These are phyloP conservation scores for Penicillium occitanis DNA, from an alignment of 2,329 filamentous ascomycete genomes.

Conservation along the genomic window DNA sequence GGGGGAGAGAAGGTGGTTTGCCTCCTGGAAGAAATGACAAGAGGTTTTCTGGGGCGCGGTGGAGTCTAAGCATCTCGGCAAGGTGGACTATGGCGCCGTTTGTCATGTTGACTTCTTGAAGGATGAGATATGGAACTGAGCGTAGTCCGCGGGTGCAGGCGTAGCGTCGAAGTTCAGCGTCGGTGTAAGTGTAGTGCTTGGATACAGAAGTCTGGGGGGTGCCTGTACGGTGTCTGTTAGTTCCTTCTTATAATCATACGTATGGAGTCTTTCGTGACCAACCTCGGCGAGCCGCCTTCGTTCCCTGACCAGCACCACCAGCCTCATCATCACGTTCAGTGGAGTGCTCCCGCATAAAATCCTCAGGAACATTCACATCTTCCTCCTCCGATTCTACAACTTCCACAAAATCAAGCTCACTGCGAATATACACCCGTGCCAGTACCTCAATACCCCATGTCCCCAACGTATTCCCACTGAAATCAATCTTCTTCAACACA, in stretches of 20 bases:
- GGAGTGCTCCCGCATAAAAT: neutral
- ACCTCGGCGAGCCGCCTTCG: neutral
- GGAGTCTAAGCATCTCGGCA: slow-evolving; percentile 32
- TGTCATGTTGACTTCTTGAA: slow-evolving; percentile 29
- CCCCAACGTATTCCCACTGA: slow-evolving; percentile 48
- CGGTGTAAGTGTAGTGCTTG: neutral
- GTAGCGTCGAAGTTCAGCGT: slow-evolving; percentile 28
- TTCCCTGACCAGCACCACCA: too few relatives aligned
- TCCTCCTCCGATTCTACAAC: slow-evolving; percentile 26
- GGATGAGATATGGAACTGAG: slow-evolving; percentile 37
- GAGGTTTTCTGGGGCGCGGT: slow-evolving; percentile 31
- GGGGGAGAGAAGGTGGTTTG: slow-evolving; percentile 27
- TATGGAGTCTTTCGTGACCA: too few relatives aligned
- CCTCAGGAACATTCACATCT: neutral
- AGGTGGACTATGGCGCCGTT: slow-evolving; percentile 32
- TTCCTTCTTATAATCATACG: too few relatives aligned
- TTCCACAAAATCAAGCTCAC: slow-evolving; percentile 35
- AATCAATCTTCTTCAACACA: slow-evolving; percentile 46
- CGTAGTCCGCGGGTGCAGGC: slow-evolving; percentile 36
- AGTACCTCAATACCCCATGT: slow-evolving; percentile 48
- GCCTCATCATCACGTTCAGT: neutral
- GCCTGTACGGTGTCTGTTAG: neutral
- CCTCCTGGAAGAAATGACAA: slow-evolving; percentile 32
- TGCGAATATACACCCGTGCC: slow-evolving; percentile 43
- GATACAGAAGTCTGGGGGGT: neutral